Evolutionary conservation across 139 green algal genomes (phyloP).

Genomic region (Volvox reticuliferus): DNA sequence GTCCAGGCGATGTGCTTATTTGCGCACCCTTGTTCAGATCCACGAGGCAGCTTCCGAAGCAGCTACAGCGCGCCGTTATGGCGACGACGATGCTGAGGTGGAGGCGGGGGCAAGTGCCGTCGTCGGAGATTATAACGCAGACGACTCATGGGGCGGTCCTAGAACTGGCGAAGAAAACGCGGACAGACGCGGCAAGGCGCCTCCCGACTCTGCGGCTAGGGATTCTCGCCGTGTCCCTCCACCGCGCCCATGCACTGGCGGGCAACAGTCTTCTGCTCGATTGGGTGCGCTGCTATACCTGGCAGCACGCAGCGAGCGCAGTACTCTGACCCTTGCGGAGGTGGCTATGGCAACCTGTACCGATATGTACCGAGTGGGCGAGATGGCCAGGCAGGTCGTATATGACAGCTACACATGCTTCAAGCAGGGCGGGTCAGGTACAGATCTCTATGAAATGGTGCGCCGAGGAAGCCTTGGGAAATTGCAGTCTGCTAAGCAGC

Average conservation of each 20-base stretch:
- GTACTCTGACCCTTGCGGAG: constrained; percentile 31
- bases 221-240: neutral
- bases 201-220: neutral
- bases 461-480: too few species aligned
- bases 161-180: too few species aligned
- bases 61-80: neutral
- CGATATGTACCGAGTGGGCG: neutral
- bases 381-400: neutral
- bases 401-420: too few species aligned
- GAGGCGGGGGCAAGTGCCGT: neutral
- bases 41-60: neutral
- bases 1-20: too few species aligned
- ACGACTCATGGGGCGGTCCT: too few species aligned
- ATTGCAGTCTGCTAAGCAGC: too few species aligned
- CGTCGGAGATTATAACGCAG: too few species aligned
- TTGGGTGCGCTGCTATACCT: constrained; percentile 31
- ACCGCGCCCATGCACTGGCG: neutral
- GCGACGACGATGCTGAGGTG: neutral
- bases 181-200: neutral
- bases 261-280: neutral
- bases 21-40: neutral
- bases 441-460: too few species aligned
- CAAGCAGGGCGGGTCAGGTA: too few species aligned
- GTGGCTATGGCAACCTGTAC: neutral
- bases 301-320: neutral